A percentile compares a stretch with the other conserved stretches of the same genome.
Evolutionary conservation across 2,329 filamentous ascomycete species (phyloP).

Genomic region (Endoconidiophora polonica): DNA sequence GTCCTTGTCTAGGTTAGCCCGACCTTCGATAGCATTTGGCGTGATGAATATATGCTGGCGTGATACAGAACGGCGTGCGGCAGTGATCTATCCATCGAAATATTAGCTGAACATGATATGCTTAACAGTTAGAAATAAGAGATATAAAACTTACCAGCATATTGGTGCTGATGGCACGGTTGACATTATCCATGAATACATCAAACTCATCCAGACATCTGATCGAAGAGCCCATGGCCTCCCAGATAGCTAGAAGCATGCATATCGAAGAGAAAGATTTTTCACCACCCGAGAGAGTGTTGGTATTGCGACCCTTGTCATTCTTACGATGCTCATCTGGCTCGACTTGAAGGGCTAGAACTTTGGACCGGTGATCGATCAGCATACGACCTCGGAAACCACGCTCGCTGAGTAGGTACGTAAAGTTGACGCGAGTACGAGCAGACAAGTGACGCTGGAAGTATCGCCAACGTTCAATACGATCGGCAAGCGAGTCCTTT

Average conservation of each 20-base stretch:
- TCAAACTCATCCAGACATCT: conserved; percentile 96
- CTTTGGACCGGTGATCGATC: conserved; percentile 58
- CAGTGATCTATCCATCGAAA: conserved; percentile 22
- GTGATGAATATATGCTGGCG: conserved; percentile 94
- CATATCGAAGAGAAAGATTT: conserved; percentile 98
- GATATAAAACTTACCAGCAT: conserved; percentile 54
- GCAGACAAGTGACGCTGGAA: conserved; percentile 77
- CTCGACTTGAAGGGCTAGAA: conserved; percentile 62
- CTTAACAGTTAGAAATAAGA: neutral
- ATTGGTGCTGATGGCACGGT: conserved; percentile 79
- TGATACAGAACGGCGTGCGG: conserved; percentile 71
- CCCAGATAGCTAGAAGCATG: conserved; percentile 82
- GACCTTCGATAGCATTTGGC: conserved; percentile 61
- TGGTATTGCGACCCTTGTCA: conserved; percentile 62
- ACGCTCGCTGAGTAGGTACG: conserved; percentile 74
- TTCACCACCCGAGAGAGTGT: conserved; percentile 86
- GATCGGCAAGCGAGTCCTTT: conserved; percentile 46
- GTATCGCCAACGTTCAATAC: conserved; percentile 57
- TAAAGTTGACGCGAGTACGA: conserved; percentile 73
- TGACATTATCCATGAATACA: conserved; percentile 98
- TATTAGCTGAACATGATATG: conserved; percentile 4
- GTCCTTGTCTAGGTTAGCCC: conserved; percentile 43
- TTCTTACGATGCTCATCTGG: conserved; percentile 52
- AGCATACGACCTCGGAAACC: conserved; percentile 70
- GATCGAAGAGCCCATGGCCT: conserved; percentile 91